Base-by-base conservation (phyloP, 148 eudicot genomes). In the Dianthus caryophyllus region DNA sequence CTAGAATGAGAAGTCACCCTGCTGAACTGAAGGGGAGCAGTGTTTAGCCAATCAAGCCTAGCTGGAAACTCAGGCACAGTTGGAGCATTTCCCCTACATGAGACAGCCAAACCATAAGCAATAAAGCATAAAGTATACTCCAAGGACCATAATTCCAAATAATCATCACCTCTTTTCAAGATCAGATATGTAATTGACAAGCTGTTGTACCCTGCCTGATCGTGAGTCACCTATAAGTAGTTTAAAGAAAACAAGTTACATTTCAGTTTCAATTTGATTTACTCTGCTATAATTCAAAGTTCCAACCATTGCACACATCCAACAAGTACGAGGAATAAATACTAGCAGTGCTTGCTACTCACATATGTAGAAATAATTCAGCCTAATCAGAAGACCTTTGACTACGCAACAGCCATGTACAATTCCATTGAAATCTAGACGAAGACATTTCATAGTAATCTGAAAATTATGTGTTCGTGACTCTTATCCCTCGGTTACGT, bases 41-140 rank as follows among this genome's bases (percentile, higher is more conserved):
- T 65, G 69, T 93, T 89, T n/a, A 93, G 81, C 98, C 98, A 93
- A 68, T 93, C 96, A 76, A 93, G 90, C 76, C 77, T 78, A 71
- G 96, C 80, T 48, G 98, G 98, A 76, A 93, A 87, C 75, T 93
- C 98, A 39, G 98, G 96, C 71, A 88, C 96, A 47, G 64, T 62
- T 50, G 81, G 71, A 69, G 88, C 87, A 71, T 74, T 83, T 66
- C 85, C 80, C 81, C 98, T 90, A 71, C 52, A 80, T n/a, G n/a
- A 77, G 39, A 41, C 27, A 46, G 46, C 2, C 7, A 21, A 73
- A 24, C 20, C 31, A 60, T 22, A 25, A 64, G 66, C 47, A 71
- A 43, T 59, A 21, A 64, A 70, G 26, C 27, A 22, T 30, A 17
- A 51, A n/a, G 31, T 25, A 20, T 51, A 38, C 17, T 36, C 20